Evolutionary conservation across 305 asterid genomes (phyloP).

Genomic region (Fraxinus latifolia): DNA sequence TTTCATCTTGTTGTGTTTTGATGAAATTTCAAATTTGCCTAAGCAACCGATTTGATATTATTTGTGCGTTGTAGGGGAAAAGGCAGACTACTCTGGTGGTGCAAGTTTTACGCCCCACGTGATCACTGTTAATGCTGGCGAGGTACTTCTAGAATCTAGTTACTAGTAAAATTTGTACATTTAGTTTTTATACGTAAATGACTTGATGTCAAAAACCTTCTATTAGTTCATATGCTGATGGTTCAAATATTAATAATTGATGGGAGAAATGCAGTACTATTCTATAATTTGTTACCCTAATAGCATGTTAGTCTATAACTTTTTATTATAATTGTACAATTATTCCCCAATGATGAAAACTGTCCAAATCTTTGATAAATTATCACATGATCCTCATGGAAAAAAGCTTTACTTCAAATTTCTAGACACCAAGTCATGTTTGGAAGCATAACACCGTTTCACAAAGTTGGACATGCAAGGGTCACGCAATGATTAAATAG

Average conservation of each 20-base stretch:
- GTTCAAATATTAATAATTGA: neutral
- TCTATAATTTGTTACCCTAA: neutral
- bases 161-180: conserved; percentile 10
- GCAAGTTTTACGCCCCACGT: conserved; percentile 80
- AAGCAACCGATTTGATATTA: conserved; percentile 22
- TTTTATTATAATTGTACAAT: neutral
- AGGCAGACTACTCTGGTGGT: conserved; percentile 43
- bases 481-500: neutral
- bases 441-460: neutral
- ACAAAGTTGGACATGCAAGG: neutral
- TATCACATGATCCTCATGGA: neutral
- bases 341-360: neutral
- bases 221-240: neutral
- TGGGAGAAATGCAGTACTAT: neutral
- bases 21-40: conserved; percentile 6
- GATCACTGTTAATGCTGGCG: conserved; percentile 79
- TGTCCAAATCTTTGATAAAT: neutral
- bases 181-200: neutral
- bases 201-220: neutral
- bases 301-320: neutral
- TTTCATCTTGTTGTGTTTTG: neutral
- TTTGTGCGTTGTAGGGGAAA: conserved; percentile 41
- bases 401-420: neutral
- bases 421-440: neutral
- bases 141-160: conserved; percentile 46